These are phyloP conservation scores for Peronospora farinosa DNA, from an alignment of 352 stramenopile species.

Conservation along the genomic window DNA sequence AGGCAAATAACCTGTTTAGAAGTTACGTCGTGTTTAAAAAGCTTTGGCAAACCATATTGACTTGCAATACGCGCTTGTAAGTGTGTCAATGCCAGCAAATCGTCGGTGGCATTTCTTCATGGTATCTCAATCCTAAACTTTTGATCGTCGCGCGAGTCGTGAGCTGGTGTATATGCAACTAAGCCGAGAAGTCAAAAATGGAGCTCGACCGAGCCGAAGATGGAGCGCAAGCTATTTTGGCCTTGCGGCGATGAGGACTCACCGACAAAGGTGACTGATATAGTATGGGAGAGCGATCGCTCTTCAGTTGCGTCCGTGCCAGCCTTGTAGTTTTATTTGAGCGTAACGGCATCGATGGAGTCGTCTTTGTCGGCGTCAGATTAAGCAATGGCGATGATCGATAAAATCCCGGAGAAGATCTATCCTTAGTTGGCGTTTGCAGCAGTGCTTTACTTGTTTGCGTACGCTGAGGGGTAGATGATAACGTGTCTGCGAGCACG, in stretches of 20 bases:
- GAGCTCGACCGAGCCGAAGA: conserved; percentile 9
- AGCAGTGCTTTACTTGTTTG: conserved; percentile 8
- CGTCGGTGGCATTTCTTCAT: not conserved
- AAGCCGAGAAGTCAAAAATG: conserved; percentile 30
- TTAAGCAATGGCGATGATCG: conserved; percentile 17
- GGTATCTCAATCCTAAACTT: not conserved
- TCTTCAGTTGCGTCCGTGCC: conserved; percentile 9
- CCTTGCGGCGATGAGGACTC: conserved; percentile 19
- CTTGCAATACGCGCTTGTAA: not conserved
- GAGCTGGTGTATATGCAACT: conserved; percentile 2
- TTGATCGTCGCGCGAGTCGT: not conserved
- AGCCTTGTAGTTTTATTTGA: conserved; percentile 5
- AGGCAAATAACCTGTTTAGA: too few species aligned
- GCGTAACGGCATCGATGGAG: conserved; percentile 14
- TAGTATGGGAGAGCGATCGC: not conserved
- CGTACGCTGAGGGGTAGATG: conserved; percentile 12
- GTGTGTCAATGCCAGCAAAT: not conserved
- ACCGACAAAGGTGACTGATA: conserved; percentile 8
- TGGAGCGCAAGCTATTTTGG: conserved; percentile 11
- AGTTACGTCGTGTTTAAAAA: too few species aligned
- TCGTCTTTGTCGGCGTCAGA: conserved; percentile 21
- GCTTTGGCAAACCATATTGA: too few species aligned
- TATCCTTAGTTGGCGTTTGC: conserved; percentile 19
- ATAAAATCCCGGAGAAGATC: conserved; percentile 7
- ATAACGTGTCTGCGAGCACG: not conserved